Base-by-base conservation (phyloP, 257 asterid genomes). In the Rauvolfia tetraphylla region DNA sequence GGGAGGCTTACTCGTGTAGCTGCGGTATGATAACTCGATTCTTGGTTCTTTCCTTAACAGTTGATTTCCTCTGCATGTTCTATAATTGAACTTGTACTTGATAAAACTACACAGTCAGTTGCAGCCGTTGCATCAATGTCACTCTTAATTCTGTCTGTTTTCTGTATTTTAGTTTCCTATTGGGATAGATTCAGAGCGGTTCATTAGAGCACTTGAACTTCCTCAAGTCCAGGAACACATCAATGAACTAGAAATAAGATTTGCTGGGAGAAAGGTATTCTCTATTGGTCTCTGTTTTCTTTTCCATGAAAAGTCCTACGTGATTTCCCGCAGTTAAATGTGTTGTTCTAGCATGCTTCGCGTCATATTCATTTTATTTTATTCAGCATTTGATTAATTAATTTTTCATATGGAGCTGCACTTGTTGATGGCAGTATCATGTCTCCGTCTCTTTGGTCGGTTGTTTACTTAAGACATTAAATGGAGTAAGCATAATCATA, bases 1-100 rank as follows among this genome's bases (percentile, higher is more conserved):
- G 98, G 96, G 76, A 90, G 93, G 87, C 85, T 91, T 71, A 93
- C 98, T 82, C 98, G 97, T 83, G 98, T 93, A 61, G 98, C 98
- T 81, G 98, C 96, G 84, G 98, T 93, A 88, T 76, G 79, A 65
- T 80, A 67, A 36, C 59, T 75, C 80, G 70, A 20, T 76, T 75
- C 61, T 20, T 58, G 11, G 44, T 22, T 54, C n/a, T 69, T 76
- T 72, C 67, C 39, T 74, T 74, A 1, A 44, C 12, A 72, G n/a
- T 76, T 77, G 27, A 25, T 34, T 69, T 57, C 41, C 79, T 63
- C 59, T 75, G 72, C 72, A 41, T 76, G 56, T 27, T 23, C 33
- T 14, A 61, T 68, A 20, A 68, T 54, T 76, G 78, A 71, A 62
- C 70, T 71, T 73, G 61, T 59, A 69, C 62, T 66, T 69, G 54